These are phyloP conservation scores for Capsicum baccatum DNA, from an alignment of 257 asterid species.

Conservation along the genomic window DNA sequence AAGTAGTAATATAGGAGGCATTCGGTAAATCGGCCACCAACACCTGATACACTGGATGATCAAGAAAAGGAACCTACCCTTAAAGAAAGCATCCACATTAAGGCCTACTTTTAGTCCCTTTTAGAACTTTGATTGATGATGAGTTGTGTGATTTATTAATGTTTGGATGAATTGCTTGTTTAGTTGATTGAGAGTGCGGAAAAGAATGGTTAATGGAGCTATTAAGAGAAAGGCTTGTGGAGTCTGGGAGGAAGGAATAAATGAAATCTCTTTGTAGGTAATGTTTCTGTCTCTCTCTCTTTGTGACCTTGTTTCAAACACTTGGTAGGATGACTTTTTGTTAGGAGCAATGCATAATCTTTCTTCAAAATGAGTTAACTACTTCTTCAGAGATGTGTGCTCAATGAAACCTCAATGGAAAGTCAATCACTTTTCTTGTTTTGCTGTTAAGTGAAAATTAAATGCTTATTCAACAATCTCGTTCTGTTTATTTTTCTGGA, in stretches of 20 bases:
- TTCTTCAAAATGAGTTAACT: background rate
- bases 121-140: background rate
- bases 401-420: background rate
- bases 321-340: background rate
- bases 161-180: background rate
- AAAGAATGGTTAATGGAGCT: conserved; percentile 68
- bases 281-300: background rate
- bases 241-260: conserved; percentile 71
- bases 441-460: background rate
- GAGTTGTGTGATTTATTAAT: background rate
- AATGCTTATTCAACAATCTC: background rate
- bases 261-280: conserved; percentile 73
- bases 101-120: conserved; percentile 42
- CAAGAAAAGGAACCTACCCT: conserved; percentile 54
- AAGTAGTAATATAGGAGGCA: conserved; percentile 49
- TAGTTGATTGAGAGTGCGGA: conserved; percentile 64
- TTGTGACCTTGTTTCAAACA: conserved; percentile 5
- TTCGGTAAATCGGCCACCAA: conserved; percentile 67
- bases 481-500: background rate
- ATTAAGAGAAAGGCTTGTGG: conserved; percentile 64
- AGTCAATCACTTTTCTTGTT: background rate
- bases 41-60: conserved; percentile 63
- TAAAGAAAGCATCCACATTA: conserved; percentile 56
- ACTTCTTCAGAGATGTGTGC: background rate
- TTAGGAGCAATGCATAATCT: background rate